These are phyloP conservation scores for Taiwanofungus camphoratus DNA, from an alignment of 1,284 basidiomycete species.

Conservation along the genomic window DNA sequence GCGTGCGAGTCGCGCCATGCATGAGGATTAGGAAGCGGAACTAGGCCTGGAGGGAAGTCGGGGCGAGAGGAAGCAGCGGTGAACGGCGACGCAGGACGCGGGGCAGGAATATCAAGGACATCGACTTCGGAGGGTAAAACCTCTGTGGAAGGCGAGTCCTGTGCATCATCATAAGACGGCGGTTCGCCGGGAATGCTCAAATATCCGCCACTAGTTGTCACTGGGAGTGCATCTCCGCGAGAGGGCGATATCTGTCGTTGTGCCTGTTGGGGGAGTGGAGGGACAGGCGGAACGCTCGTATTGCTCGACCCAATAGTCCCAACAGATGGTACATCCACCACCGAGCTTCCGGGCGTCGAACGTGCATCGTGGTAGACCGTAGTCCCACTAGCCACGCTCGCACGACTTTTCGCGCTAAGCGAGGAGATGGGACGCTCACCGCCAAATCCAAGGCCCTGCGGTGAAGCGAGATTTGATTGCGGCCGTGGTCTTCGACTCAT, in stretches of 20 bases:
- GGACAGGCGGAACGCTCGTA: constrained; percentile 19
- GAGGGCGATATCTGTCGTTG: constrained; percentile 15
- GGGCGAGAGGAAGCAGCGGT: constrained; percentile 31
- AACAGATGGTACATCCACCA: constrained; percentile 24
- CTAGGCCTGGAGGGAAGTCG: constrained; percentile 47
- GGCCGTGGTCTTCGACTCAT: constrained; percentile 13
- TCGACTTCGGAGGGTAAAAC: constrained; percentile 31
- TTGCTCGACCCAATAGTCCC: constrained; percentile 17
- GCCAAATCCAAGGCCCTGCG: constrained; percentile 30
- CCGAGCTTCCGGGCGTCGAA: constrained; percentile 40
- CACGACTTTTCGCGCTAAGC: constrained; percentile 42
- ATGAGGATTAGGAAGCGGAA: constrained; percentile 28
- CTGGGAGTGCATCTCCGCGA: constrained; percentile 12
- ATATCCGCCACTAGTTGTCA: constrained; percentile 18
- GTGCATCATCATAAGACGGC: constrained; percentile 30
- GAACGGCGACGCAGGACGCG: constrained; percentile 46
- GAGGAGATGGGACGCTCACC: constrained; percentile 50
- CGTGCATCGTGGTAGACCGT: constrained; percentile 57
- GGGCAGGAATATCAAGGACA: constrained; percentile 56
- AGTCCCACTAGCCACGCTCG: constrained; percentile 38
- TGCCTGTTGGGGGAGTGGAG: constrained; percentile 29
- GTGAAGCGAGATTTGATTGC: constrained; percentile 18
- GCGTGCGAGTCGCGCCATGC: constrained; percentile 38
- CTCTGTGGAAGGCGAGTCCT: constrained; percentile 14
- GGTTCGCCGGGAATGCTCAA: constrained; percentile 22